Percentiles rank a stretch among this genome's conserved stretches.
phyloP scores from a whole-genome alignment of 441 rosid species.

The Croton setiger region DNA sequence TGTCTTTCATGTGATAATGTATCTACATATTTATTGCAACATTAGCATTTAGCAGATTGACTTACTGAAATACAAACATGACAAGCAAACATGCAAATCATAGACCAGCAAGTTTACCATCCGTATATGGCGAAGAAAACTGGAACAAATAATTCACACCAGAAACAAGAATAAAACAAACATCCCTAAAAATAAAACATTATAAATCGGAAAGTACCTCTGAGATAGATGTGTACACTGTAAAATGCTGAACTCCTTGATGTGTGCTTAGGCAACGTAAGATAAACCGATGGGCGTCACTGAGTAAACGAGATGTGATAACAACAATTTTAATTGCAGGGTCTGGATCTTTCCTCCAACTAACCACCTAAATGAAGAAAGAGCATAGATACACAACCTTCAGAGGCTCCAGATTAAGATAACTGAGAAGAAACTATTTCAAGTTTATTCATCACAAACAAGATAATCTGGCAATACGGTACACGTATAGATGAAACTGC shows the following conservation, averaged over 20 bases:
- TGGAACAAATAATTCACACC: not conserved
- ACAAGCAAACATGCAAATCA: too few relatives aligned
- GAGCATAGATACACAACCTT: slow-evolving; percentile 12
- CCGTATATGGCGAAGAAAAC: not conserved
- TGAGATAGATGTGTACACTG: slow-evolving; percentile 72
- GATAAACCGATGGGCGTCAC: slow-evolving; percentile 89
- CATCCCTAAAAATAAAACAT: slow-evolving; percentile 10
- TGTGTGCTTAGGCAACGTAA: slow-evolving; percentile 72
- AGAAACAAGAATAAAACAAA: slow-evolving; percentile 1
- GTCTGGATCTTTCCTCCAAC: slow-evolving; percentile 58
- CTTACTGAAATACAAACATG: too few relatives aligned
- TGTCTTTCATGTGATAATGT: too few relatives aligned
- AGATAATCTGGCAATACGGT: slow-evolving; percentile 10
- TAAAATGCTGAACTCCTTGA: slow-evolving; percentile 46
- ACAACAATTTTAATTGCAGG: slow-evolving; percentile 52
- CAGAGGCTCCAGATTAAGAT: slow-evolving; percentile 8
- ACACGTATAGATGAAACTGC: not conserved
- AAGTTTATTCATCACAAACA: not conserved
- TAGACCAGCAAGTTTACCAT: not conserved
- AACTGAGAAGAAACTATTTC: not conserved
- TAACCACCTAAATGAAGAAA: slow-evolving; percentile 50
- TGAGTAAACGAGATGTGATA: slow-evolving; percentile 77
- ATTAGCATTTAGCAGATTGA: too few relatives aligned
- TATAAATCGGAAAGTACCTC: slow-evolving; percentile 51
- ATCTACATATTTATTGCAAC: not conserved